Evolutionary conservation across 306 rosid species (phyloP).

Genomic region (Rubus parviflorus): DNA sequence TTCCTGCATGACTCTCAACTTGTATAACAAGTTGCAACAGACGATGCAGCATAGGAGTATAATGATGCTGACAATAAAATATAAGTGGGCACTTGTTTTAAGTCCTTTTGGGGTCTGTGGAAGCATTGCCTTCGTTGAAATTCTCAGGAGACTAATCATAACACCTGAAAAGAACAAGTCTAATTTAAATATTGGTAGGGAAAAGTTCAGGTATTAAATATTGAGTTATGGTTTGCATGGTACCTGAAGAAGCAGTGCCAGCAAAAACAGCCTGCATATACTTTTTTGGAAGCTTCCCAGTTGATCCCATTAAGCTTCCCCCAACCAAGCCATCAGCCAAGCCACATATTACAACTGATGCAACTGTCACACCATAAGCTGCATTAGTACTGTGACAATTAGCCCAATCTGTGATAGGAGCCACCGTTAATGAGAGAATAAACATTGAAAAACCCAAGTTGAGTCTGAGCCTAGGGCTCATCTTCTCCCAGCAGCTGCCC

Average conservation of each 20-base stretch:
- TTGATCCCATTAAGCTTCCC: constrained; percentile 91
- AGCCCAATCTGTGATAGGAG: constrained; percentile 68
- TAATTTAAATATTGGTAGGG: background rate
- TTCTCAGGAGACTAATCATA: constrained; percentile 71
- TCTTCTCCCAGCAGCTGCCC: constrained; percentile 59
- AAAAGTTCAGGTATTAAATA: constrained; percentile 6
- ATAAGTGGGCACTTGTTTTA: constrained; percentile 75
- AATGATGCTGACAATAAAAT: constrained; percentile 63
- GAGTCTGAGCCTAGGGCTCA: constrained; percentile 56
- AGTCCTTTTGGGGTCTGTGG: constrained; percentile 81
- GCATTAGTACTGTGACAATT: constrained; percentile 33
- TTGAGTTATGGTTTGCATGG: constrained; percentile 5
- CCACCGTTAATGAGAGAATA: constrained; percentile 60
- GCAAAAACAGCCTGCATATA: constrained; percentile 98
- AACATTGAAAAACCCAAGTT: constrained; percentile 59
- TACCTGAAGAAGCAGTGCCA: constrained; percentile 95
- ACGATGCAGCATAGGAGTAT: constrained; percentile 73
- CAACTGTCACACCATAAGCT: constrained; percentile 43
- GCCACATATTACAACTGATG: constrained; percentile 45
- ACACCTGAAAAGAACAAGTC: constrained; percentile 60
- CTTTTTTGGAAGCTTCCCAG: constrained; percentile 81
- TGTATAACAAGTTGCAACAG: constrained; percentile 67
- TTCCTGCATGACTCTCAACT: constrained; percentile 72
- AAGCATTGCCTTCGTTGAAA: constrained; percentile 76
- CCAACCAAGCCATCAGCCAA: constrained; percentile 82